Conservation (phyloP, 2,329 filamentous ascomycete genomes). For the Ophiostoma australiae region DNA sequence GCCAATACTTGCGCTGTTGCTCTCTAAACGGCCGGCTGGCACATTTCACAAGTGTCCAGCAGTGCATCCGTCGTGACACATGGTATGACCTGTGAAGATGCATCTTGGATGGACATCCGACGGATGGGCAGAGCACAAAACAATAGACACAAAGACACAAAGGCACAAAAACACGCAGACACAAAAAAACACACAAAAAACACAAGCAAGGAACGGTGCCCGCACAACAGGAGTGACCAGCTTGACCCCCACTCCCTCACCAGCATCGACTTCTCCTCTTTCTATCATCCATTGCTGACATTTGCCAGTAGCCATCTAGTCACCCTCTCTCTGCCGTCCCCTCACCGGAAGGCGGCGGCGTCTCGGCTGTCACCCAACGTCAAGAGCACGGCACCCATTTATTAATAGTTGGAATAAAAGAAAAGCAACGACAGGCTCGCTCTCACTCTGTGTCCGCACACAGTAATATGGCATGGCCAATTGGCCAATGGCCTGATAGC, state of each 20-base stretch:
- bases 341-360: neutral
- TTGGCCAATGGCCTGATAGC: neutral
- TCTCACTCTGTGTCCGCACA: neutral
- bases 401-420: neutral
- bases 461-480: neutral
- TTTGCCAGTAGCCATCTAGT: no score
- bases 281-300: neutral
- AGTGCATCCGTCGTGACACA: neutral
- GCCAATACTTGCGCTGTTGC: neutral
- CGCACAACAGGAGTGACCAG: neutral
- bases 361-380: constrained; percentile 3
- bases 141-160: no score
- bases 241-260: neutral
- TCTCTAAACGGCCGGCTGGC: neutral
- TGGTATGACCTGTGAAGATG: neutral
- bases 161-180: neutral
- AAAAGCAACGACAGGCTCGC: neutral
- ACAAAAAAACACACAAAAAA: neutral
- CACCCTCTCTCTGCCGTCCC: neutral
- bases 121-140: neutral
- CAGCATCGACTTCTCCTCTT: neutral
- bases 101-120: neutral
- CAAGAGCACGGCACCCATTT: neutral
- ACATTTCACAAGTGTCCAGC: neutral
- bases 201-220: neutral